Conservation (phyloP, 192 early-diverging fungal species). For the Geranomyces michiganensis region DNA sequence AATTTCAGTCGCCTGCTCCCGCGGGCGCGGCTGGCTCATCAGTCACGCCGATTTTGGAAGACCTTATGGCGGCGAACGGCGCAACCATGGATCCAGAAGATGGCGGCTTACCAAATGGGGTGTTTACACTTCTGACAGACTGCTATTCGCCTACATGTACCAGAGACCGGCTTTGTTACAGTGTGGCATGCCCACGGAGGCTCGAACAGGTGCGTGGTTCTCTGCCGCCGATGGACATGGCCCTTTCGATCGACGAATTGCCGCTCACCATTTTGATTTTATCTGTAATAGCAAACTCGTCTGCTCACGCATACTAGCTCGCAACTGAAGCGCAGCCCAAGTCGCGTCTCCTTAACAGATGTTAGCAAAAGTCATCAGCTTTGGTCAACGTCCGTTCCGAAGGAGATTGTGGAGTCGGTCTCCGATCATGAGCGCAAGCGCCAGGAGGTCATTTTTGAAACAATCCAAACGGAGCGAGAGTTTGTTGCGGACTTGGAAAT, state of each 20-base stretch:
- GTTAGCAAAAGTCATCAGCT: slow-evolving; percentile 58
- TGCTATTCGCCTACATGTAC: slow-evolving; percentile 96
- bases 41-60: slow-evolving; percentile 9
- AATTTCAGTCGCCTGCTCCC: slow-evolving; percentile 59
- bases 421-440: slow-evolving; percentile 79
- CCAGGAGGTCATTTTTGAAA: slow-evolving; percentile 92
- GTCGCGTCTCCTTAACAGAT: slow-evolving; percentile 19
- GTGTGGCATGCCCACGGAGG: slow-evolving; percentile 80
- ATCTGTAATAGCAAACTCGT: slow-evolving; percentile 25
- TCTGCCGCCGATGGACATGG: too few species aligned
- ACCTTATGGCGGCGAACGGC: background rate
- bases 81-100: slow-evolving; percentile 10
- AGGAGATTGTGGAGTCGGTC: slow-evolving; percentile 69
- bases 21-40: slow-evolving; percentile 8
- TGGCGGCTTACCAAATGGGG: slow-evolving; percentile 70
- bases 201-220: slow-evolving; percentile 61
- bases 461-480: slow-evolving; percentile 88
- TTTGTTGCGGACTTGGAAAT: slow-evolving; percentile 87
- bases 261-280: too few species aligned
- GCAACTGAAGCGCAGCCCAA: slow-evolving; percentile 30
- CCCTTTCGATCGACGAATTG: too few species aligned
- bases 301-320: slow-evolving; percentile 27
- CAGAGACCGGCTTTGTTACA: slow-evolving; percentile 82
- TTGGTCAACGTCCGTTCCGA: slow-evolving; percentile 84
- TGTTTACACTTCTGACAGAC: slow-evolving; percentile 86